Conservation (phyloP, 768 basidiomycete species). For the Pholiota conissans region DNA sequence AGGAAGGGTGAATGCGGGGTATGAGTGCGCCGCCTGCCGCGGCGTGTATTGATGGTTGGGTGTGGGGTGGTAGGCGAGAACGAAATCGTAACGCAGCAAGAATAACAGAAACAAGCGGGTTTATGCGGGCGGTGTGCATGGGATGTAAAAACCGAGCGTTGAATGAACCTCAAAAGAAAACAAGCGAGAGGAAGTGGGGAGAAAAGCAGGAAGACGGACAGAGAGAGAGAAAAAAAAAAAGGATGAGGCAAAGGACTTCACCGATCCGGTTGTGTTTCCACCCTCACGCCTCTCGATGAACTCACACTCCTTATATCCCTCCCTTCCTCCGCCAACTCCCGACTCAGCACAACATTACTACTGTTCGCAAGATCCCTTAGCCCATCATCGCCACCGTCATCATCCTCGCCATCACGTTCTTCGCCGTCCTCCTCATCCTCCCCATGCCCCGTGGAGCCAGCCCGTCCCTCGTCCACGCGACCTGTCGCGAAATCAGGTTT, state of each 20-base stretch:
- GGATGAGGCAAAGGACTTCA: not conserved
- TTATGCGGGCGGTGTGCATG: no score
- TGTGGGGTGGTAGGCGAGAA: no score
- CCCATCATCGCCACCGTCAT: slow-evolving; percentile 15
- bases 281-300: slow-evolving; percentile 76
- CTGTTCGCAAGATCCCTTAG: slow-evolving; percentile 2
- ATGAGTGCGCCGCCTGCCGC: no score
- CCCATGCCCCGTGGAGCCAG: slow-evolving; percentile 19
- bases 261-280: slow-evolving; percentile 60
- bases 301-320: slow-evolving; percentile 82
- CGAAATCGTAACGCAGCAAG: not conserved
- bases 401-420: slow-evolving; percentile 29
- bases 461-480: slow-evolving; percentile 65
- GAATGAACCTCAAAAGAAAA: not conserved
- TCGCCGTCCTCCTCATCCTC: not conserved
- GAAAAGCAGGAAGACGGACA: not conserved
- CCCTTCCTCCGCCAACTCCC: slow-evolving; percentile 88
- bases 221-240: slow-evolving; percentile 1
- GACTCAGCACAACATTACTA: slow-evolving; percentile 48
- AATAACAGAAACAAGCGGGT: not conserved
- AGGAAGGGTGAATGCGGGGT: no score
- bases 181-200: not conserved
- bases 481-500: slow-evolving; percentile 84
- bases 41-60: no score
- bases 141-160: no score